These are phyloP conservation scores for Cladophialophora yegresii DNA, from an alignment of 2,329 filamentous ascomycete species.

Conservation along the genomic window DNA sequence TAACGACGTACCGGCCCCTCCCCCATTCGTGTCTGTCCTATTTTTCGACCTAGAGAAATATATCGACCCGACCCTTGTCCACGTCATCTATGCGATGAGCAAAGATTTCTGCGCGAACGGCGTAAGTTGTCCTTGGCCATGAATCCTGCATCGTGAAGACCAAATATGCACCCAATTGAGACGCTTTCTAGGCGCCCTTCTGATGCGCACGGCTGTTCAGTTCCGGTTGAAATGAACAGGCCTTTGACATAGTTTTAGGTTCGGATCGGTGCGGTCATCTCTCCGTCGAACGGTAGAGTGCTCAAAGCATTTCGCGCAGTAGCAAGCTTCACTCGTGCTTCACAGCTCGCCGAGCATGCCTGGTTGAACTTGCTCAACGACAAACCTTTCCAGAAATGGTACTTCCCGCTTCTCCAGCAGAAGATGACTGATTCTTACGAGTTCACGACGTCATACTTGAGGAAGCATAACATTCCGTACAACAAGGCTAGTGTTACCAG, in stretches of 20 bases:
- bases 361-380: slow-evolving; percentile 32
- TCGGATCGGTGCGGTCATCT: slow-evolving; percentile 45
- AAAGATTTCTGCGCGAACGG: slow-evolving; percentile 35
- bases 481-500: slow-evolving; percentile 28
- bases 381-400: slow-evolving; percentile 21
- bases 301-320: slow-evolving; percentile 45
- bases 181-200: neutral
- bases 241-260: neutral
- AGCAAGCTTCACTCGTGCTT: slow-evolving; percentile 52
- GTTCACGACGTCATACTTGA: slow-evolving; percentile 22
- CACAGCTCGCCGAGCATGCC: slow-evolving; percentile 47
- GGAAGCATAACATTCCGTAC: slow-evolving; percentile 24
- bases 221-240: neutral
- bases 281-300: slow-evolving; percentile 48
- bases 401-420: slow-evolving; percentile 26
- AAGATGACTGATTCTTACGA: slow-evolving; percentile 31
- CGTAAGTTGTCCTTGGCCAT: slow-evolving; percentile 1
- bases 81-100: slow-evolving; percentile 31
- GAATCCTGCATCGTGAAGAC: neutral
- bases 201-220: neutral
- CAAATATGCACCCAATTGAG: neutral
- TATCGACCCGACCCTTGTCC: slow-evolving; percentile 44
- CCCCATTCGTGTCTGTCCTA: slow-evolving; percentile 52
- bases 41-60: slow-evolving; percentile 51
- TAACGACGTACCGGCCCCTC: slow-evolving; percentile 36